Conservation (phyloP, 2,329 filamentous ascomycete genomes). For the Dryadomyces sulphureus region DNA sequence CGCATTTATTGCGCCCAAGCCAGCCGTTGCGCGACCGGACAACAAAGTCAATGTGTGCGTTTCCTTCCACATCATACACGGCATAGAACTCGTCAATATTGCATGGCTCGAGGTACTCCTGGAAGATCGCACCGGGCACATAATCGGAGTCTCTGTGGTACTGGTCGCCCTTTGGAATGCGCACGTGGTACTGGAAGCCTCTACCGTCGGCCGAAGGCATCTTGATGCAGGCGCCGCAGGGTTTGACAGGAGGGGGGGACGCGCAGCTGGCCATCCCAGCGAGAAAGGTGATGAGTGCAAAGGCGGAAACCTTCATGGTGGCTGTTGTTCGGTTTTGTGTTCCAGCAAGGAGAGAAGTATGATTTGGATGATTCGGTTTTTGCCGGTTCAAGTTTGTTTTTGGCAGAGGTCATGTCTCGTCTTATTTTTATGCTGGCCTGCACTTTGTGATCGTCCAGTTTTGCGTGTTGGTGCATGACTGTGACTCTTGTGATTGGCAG, state of each 20-base stretch:
- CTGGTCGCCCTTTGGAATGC: background rate
- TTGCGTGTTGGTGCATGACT: too few species aligned
- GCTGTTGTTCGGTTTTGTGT: background rate
- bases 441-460: too few species aligned
- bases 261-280: background rate
- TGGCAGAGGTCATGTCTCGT: too few species aligned
- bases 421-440: too few species aligned
- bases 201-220: background rate
- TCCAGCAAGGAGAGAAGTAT: too few species aligned
- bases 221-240: background rate
- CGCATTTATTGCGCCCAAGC: background rate
- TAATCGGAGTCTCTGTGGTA: background rate
- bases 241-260: background rate
- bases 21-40: background rate
- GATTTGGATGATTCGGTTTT: too few species aligned
- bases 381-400: too few species aligned
- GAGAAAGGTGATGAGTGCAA: background rate
- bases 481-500: too few species aligned
- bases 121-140: background rate
- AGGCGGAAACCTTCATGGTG: background rate
- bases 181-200: background rate
- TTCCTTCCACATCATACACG: slow-evolving; percentile 1
- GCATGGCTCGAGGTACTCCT: background rate
- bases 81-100: background rate
- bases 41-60: slow-evolving; percentile 3